Evolutionary conservation across 106 monocot species (phyloP), one percentile per base, ranked within the genome.

Genomic region (Narthecium ossifragum): DNA sequence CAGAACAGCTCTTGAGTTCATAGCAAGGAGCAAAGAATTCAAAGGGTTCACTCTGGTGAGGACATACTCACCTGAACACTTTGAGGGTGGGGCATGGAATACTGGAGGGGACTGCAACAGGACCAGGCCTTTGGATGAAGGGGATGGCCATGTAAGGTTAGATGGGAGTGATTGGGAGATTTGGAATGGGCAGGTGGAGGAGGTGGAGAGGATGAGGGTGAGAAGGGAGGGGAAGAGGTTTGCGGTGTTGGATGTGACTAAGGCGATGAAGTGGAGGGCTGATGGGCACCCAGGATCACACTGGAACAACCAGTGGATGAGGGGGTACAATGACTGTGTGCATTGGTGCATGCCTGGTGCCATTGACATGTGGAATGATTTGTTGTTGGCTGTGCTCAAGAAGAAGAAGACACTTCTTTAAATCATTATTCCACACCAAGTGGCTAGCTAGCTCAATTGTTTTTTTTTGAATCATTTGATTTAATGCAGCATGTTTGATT

Each of bases 61-160:
- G 47, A 86, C 90, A 0, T 76, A 71, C 54, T 60, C 90, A 7
- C 82, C 90, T 1, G 61, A 82, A 6, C 90, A 91, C 27, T 91
- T 91, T 37, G 82, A 83, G 55, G 46, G 69, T 17, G 90, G 90
- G 34, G 5, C 46, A 0, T 91, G 90, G 90, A 50, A 82, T 34
- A 26, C 14, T 23, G 81, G 90, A 21, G 90, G 90, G 4, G 30
- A 56, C 3, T 90, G 90, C 62, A 73, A 76, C 29, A 75, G 85
- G 51, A 86, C 76, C 2, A 27, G 14, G 41, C 90, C 90, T 0
- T 31, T 53, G 31, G 23, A 53, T 10, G 49, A 70, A 22, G 47
- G 20, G 0, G 64, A 73, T 5, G 26, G n/a, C n/a, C n/a, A n/a
- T n/a, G n/a, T n/a, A n/a, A n/a, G n/a, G n/a, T n/a, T n/a, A n/a